These are phyloP conservation scores for Laetiporus sulphureus DNA, from an alignment of 1,284 basidiomycete species.

Conservation along the genomic window DNA sequence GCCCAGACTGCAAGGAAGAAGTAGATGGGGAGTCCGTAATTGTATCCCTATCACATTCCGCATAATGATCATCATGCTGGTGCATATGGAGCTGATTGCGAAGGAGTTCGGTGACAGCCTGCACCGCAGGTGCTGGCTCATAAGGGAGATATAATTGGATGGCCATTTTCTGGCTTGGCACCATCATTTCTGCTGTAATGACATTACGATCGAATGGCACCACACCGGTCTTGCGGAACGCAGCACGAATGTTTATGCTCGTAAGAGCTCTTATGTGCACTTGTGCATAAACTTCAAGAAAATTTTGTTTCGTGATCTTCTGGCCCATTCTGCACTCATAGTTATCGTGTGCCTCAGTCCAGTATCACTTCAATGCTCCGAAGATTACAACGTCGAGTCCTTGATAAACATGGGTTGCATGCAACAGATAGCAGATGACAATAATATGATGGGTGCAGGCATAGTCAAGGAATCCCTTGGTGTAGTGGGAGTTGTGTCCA, in stretches of 20 bases:
- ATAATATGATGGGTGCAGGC: slow-evolving; percentile 27
- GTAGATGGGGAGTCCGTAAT: background rate
- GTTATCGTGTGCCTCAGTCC: slow-evolving; percentile 15
- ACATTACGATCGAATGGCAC: background rate
- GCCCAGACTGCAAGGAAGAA: background rate
- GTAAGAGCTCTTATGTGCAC: slow-evolving; percentile 29
- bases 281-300: slow-evolving; percentile 27
- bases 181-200: background rate
- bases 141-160: slow-evolving; percentile 16
- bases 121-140: slow-evolving; percentile 19
- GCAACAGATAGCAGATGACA: slow-evolving; percentile 35
- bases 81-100: background rate
- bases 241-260: slow-evolving; percentile 23
- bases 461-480: slow-evolving; percentile 29
- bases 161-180: slow-evolving; percentile 26
- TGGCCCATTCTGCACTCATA: slow-evolving; percentile 16
- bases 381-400: slow-evolving; percentile 32
- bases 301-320: slow-evolving; percentile 24
- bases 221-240: slow-evolving; percentile 33
- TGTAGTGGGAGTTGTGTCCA: slow-evolving; percentile 39
- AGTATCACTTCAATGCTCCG: slow-evolving; percentile 14
- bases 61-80: no score
- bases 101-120: slow-evolving; percentile 8
- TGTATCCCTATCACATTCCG: background rate
- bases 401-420: slow-evolving; percentile 37